phyloP scores from a whole-genome alignment of 306 rosid genomes.

The Malus asiatica region DNA sequence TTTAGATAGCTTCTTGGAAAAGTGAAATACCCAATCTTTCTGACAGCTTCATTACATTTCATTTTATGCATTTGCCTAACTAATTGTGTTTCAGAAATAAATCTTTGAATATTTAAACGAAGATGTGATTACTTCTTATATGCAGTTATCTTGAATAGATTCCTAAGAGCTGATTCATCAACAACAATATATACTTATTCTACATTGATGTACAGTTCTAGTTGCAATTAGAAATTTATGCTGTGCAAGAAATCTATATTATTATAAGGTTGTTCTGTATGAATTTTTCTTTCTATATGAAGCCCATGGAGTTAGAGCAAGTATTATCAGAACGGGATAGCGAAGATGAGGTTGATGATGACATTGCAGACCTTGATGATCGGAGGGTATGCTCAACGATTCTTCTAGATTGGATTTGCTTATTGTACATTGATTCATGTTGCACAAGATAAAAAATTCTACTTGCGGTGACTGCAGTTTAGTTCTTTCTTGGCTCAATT shows the following conservation, averaged over 20 bases:
- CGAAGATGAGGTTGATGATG: conserved; percentile 91
- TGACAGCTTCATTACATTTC: neutral
- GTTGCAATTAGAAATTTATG: neutral
- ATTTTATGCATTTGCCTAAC: neutral
- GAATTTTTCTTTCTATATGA: conserved; percentile 14
- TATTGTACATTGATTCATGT: conserved; percentile 17
- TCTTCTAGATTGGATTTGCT: conserved; percentile 2
- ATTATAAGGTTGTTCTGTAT: neutral
- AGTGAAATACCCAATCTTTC: no score
- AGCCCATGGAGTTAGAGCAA: conserved; percentile 91
- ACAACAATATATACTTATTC: neutral
- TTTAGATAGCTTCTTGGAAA: no score
- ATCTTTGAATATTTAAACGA: neutral
- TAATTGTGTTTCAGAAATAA: no score
- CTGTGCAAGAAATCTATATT: neutral
- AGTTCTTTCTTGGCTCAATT: neutral
- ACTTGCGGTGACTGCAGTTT: neutral
- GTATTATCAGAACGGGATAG: conserved; percentile 84
- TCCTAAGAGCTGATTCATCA: neutral
- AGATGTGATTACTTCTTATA: neutral
- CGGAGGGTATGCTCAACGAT: conserved; percentile 58
- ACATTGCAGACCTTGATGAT: conserved; percentile 93
- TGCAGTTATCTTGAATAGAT: neutral
- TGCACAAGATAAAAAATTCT: neutral
- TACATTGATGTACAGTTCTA: neutral